phyloP scores from a whole-genome alignment of 768 basidiomycete species.

The Psilocybe cyanescens region DNA sequence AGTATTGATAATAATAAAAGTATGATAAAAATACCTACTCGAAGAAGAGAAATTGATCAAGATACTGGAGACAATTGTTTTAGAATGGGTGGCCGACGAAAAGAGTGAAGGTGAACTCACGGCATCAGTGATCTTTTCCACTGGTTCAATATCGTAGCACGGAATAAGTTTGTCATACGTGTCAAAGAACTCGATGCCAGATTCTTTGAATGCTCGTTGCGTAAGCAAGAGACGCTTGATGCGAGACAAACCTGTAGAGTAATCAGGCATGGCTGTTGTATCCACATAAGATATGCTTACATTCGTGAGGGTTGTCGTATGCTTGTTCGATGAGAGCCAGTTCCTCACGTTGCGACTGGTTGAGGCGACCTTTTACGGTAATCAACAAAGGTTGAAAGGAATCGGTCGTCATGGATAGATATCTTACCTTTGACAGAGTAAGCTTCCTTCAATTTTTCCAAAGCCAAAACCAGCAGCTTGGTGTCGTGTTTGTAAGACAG shows the following conservation, averaged over 20 bases:
- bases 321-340: conserved; percentile 98
- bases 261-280: conserved; percentile 1
- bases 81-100: not conserved
- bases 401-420: not conserved
- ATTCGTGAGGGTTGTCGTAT: conserved; percentile 99
- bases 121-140: conserved; percentile 99
- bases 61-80: conserved; percentile 55
- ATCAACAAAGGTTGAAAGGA: not conserved
- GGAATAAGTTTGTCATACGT: conserved; percentile 98
- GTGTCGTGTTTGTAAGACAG: conserved; percentile 99
- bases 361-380: conserved; percentile 65
- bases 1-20: not conserved
- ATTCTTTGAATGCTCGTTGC: conserved; percentile 98
- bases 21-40: conserved; percentile 50
- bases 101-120: conserved; percentile 42
- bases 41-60: conserved; percentile 98
- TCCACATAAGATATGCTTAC: conserved; percentile 39
- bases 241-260: conserved; percentile 73
- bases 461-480: conserved; percentile 92
- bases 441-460: conserved; percentile 98
- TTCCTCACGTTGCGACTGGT: conserved; percentile 98
- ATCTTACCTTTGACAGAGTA: conserved; percentile 87
- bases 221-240: conserved; percentile 97
- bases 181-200: conserved; percentile 96
- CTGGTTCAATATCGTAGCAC: conserved; percentile 98